These are phyloP conservation scores for Eremochloa ophiuroides DNA, from an alignment of 176 grass and related monocot genomes.

Conservation along the genomic window DNA sequence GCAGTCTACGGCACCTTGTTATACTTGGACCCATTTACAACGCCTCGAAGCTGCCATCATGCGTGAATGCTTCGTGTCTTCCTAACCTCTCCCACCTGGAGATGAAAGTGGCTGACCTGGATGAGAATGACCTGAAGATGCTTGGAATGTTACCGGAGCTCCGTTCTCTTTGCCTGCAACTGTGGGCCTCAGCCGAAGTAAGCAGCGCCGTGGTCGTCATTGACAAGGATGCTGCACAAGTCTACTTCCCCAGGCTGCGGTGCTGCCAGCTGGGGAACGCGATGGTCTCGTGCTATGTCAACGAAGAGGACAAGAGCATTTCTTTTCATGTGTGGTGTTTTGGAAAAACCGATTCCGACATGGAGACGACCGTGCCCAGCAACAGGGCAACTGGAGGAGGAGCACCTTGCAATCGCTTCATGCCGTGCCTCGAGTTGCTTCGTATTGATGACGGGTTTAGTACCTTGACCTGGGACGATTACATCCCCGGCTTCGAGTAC, in stretches of 20 bases:
- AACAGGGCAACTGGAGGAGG: too few species aligned
- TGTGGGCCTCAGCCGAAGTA: background rate
- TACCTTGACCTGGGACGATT: too few species aligned
- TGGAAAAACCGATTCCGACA: too few species aligned
- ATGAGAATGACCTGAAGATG: background rate
- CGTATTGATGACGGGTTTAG: too few species aligned
- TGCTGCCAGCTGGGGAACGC: background rate
- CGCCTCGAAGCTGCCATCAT: background rate
- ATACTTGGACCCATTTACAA: too few species aligned
- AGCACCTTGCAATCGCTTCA: too few species aligned
- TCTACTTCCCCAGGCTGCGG: background rate
- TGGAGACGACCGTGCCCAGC: too few species aligned
- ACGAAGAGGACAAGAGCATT: background rate
- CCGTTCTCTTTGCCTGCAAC: background rate
- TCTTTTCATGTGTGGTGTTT: background rate
- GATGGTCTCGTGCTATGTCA: background rate
- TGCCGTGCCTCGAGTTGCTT: too few species aligned
- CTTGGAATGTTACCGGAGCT: background rate
- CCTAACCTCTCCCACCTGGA: background rate
- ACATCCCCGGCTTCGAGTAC: too few species aligned
- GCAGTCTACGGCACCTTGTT: too few species aligned
- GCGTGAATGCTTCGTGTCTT: background rate
- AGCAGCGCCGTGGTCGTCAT: background rate
- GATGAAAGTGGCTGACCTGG: rapidly evolving
- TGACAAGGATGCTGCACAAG: too few species aligned